These are phyloP conservation scores for Colletotrichum tofieldiae DNA, from an alignment of 2,329 filamentous ascomycete species.

Conservation along the genomic window DNA sequence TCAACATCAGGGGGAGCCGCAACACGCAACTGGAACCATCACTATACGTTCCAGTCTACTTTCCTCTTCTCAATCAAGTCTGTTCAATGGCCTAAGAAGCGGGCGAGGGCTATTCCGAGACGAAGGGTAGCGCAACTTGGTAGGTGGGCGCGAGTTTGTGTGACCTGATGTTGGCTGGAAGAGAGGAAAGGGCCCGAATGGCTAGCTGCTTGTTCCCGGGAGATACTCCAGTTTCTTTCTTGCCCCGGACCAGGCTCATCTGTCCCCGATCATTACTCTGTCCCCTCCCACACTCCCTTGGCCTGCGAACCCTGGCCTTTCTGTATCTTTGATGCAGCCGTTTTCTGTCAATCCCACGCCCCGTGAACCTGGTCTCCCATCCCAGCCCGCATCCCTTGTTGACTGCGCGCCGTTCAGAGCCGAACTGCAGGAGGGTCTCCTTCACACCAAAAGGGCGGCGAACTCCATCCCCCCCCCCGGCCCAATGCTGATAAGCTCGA, in stretches of 20 bases:
- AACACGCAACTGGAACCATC: not conserved
- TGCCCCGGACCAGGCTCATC: slow-evolving; percentile 6
- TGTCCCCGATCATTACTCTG: slow-evolving; percentile 12
- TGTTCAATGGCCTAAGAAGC: not conserved
- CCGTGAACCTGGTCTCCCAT: slow-evolving; percentile 32
- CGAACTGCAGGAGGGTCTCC: slow-evolving; percentile 37
- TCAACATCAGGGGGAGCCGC: not conserved
- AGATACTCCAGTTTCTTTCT: slow-evolving; percentile 17
- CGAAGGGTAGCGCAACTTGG: no score
- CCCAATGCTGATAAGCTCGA: slow-evolving; percentile 44
- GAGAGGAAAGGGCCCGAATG: slow-evolving; percentile 1
- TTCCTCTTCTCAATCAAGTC: not conserved
- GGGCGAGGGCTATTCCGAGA: not conserved
- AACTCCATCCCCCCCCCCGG: slow-evolving; percentile 24
- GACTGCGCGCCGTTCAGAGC: slow-evolving; percentile 30
- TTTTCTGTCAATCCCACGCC: slow-evolving; percentile 26
- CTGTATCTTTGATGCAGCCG: slow-evolving; percentile 28
- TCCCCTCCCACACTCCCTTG: not conserved
- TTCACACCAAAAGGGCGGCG: slow-evolving; percentile 36
- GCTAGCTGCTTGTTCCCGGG: slow-evolving; percentile 13
- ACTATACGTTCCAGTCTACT: not conserved
- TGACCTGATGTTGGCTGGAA: not conserved
- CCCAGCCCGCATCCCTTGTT: slow-evolving; percentile 33
- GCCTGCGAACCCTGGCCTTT: slow-evolving; percentile 13
- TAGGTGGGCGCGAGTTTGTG: no score